These are phyloP conservation scores for Boletus rufocinnamomeus DNA, from an alignment of 768 basidiomycete species.

Conservation along the genomic window DNA sequence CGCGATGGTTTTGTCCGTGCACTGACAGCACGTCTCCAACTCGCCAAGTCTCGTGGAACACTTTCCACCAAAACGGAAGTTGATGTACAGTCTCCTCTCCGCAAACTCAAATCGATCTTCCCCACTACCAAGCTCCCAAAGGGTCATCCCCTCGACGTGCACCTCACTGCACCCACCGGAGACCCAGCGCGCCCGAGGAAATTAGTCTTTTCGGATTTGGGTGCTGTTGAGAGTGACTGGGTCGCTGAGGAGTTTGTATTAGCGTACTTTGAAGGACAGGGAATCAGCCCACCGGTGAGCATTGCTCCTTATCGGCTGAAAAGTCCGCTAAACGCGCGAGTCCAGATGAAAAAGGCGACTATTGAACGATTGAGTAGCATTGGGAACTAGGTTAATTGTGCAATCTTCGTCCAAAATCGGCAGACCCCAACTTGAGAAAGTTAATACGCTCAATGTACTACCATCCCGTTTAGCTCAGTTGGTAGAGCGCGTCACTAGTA, in stretches of 20 bases:
- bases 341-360: conserved; percentile 33
- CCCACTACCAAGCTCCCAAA: conserved; percentile 70
- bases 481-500: conserved; percentile 72
- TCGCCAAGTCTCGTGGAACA: conserved; percentile 50
- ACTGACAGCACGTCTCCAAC: conserved; percentile 58
- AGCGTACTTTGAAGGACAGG: conserved; percentile 72
- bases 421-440: neutral
- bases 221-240: conserved; percentile 72
- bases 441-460: neutral
- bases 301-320: neutral
- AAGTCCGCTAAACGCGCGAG: neutral
- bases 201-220: conserved; percentile 71
- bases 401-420: neutral
- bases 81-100: conserved; percentile 60
- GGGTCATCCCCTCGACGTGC: conserved; percentile 66
- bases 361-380: conserved; percentile 27
- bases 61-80: conserved; percentile 62
- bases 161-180: conserved; percentile 55
- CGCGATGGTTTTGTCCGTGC: conserved; percentile 83
- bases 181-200: conserved; percentile 50
- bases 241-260: conserved; percentile 71
- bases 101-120: conserved; percentile 75
- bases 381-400: conserved; percentile 16
- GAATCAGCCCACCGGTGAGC: conserved; percentile 72
- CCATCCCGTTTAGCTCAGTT: conserved; percentile 42